phyloP scores from a whole-genome alignment of 768 basidiomycete species.

The Kwoniella europaea region DNA sequence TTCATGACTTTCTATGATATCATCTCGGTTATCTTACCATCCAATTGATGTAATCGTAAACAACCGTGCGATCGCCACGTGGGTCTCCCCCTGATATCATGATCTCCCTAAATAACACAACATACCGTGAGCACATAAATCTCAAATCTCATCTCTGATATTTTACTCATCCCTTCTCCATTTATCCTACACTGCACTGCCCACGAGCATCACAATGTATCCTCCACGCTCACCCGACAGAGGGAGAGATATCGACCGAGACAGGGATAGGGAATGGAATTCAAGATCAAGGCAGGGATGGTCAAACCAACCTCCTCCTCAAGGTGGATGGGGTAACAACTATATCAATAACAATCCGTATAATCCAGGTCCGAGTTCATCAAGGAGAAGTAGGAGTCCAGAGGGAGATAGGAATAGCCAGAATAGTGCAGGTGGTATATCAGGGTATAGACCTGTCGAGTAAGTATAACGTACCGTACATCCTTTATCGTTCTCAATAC shows the following conservation, averaged over 20 bases:
- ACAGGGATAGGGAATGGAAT: not conserved
- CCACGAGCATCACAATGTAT: not conserved
- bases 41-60: not conserved
- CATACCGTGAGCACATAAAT: too few species aligned
- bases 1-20: not conserved
- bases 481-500: not conserved
- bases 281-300: not conserved
- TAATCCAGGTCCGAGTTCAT: not conserved
- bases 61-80: not conserved
- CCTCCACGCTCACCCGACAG: not conserved
- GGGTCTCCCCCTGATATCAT: not conserved
- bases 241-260: constrained; percentile 1
- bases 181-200: not conserved
- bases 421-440: not conserved
- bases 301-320: not conserved
- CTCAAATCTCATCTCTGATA: too few species aligned
- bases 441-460: not conserved
- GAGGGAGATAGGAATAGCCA: not conserved
- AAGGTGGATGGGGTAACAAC: not conserved
- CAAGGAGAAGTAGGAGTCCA: constrained; percentile 17
- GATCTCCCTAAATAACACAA: too few species aligned
- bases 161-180: too few species aligned
- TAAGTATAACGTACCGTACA: not conserved
- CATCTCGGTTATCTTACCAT: not conserved
- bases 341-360: not conserved